Percentiles rank a stretch among this genome's conserved stretches.
phyloP scores from a whole-genome alignment of 1,284 basidiomycete genomes.

The Fomes fomentarius region DNA sequence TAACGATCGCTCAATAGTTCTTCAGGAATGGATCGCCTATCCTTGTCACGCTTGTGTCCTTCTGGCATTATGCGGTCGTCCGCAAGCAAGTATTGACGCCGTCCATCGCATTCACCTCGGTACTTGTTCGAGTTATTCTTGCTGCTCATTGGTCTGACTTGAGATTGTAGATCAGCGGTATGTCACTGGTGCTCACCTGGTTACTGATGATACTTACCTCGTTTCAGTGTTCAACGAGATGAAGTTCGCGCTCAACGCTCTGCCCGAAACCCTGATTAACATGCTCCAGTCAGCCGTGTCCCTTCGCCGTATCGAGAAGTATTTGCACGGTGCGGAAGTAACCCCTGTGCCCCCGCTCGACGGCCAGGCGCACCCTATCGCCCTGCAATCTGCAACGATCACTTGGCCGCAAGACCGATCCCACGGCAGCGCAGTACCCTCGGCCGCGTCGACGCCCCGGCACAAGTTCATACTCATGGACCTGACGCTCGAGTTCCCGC shows the following conservation, averaged over 20 bases:
- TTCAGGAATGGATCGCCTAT: constrained; percentile 74
- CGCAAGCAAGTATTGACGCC: constrained; percentile 75
- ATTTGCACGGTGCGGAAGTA: constrained; percentile 76
- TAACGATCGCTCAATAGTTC: too few relatives aligned
- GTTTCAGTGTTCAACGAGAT: constrained; percentile 83
- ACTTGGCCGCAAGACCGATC: constrained; percentile 86
- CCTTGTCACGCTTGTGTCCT: constrained; percentile 75
- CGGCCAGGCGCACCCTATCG: constrained; percentile 62
- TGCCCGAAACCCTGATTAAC: constrained; percentile 91
- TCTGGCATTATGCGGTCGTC: constrained; percentile 83
- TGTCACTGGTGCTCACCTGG: constrained; percentile 4
- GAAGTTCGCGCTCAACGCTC: constrained; percentile 80
- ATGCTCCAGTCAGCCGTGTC: constrained; percentile 87
- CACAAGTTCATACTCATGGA: constrained; percentile 85
- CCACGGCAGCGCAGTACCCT: constrained; percentile 52
- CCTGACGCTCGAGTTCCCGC: constrained; percentile 78
- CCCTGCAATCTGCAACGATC: constrained; percentile 82
- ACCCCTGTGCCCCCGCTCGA: constrained; percentile 57
- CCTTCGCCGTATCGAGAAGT: constrained; percentile 89
- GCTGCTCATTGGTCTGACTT: too few relatives aligned
- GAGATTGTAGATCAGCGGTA: constrained; percentile 52
- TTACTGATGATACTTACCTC: background rate
- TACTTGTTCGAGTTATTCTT: too few relatives aligned
- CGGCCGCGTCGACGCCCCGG: constrained; percentile 71
- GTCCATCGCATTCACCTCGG: constrained; percentile 85